phyloP scores from a whole-genome alignment of 176 grass and related monocot species.

The Oryza brachyantha region DNA sequence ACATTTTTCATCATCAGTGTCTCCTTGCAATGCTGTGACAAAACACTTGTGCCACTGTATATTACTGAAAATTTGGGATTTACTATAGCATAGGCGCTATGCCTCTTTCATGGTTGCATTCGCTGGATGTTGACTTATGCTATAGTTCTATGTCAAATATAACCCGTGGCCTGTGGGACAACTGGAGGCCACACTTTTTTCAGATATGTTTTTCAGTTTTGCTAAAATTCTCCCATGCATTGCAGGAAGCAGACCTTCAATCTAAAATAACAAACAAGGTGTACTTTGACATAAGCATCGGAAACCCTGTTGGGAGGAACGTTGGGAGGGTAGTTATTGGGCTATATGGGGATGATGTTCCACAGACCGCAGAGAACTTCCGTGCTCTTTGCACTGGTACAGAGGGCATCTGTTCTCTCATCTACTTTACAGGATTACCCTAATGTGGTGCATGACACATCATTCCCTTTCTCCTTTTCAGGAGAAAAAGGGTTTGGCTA shows the following conservation, averaged over 20 bases:
- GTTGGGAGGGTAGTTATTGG: constrained; percentile 90
- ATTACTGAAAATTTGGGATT: neutral
- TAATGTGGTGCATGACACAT: neutral
- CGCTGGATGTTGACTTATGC: neutral
- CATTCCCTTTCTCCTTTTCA: constrained; percentile 13
- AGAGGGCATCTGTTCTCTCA: neutral
- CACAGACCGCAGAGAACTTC: constrained; percentile 85
- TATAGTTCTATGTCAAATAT: neutral
- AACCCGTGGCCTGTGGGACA: neutral
- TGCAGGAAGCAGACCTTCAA: constrained; percentile 67
- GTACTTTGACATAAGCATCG: constrained; percentile 95
- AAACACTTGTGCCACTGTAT: neutral
- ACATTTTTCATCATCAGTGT: neutral
- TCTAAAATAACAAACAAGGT: constrained; percentile 94
- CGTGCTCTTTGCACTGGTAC: constrained; percentile 85
- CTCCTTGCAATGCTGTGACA: neutral
- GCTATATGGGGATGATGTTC: constrained; percentile 83
- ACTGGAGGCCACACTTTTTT: neutral
- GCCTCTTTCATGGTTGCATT: neutral
- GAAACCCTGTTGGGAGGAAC: constrained; percentile 55
- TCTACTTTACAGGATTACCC: neutral
- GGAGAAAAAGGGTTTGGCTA: constrained; percentile 93
- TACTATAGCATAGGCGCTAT: neutral
- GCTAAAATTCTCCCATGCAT: neutral
- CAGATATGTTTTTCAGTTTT: neutral